Conservation (phyloP, 768 basidiomycete genomes). For the Suillus americanus region DNA sequence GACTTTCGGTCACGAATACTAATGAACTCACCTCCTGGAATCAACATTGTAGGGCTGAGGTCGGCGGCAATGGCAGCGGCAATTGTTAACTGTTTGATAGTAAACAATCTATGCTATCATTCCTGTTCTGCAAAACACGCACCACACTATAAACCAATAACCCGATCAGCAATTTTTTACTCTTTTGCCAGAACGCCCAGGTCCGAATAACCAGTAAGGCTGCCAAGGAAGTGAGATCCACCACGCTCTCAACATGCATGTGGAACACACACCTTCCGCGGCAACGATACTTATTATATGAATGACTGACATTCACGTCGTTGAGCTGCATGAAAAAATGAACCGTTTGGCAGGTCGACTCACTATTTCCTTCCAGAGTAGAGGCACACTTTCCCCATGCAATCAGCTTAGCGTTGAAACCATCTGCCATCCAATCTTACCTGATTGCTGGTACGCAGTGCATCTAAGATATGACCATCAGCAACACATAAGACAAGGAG, state of each 20-base stretch:
- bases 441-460: not conserved
- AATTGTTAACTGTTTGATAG: constrained; percentile 8
- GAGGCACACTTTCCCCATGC: not conserved
- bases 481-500: not conserved
- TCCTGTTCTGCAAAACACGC: not conserved
- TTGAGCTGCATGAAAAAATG: not conserved
- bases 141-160: constrained; percentile 14
- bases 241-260: not conserved
- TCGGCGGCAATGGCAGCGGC: constrained; percentile 2
- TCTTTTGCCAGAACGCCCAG: constrained; percentile 20
- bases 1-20: not conserved
- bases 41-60: constrained; percentile 3
- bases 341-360: not conserved
- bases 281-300: constrained; percentile 10
- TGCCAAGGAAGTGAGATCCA: not conserved
- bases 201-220: constrained; percentile 18
- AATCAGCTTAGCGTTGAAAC: constrained; percentile 3
- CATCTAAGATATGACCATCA: not conserved
- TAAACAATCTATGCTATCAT: not conserved
- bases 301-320: not conserved
- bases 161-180: constrained; percentile 13
- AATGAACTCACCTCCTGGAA: constrained; percentile 7
- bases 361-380: constrained; percentile 10
- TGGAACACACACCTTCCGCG: constrained; percentile 1
- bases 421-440: not conserved